Evolutionary conservation across 2,329 filamentous ascomycete species (phyloP).

Genomic region (Monilinia vaccinii-corymbosi): DNA sequence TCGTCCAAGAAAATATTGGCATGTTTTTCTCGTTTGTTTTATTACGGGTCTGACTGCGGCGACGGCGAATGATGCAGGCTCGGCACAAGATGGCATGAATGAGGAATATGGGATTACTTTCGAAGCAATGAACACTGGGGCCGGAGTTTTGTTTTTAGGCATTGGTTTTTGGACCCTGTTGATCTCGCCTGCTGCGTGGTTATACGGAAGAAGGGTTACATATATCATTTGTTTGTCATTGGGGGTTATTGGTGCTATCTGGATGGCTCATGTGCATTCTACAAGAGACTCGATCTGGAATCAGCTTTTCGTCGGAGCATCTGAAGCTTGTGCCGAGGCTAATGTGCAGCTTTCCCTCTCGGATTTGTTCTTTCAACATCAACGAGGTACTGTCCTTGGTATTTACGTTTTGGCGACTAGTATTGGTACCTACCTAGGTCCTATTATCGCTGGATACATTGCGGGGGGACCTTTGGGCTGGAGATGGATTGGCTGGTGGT

Average conservation of each 20-base stretch:
- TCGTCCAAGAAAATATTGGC: slow-evolving; percentile 39
- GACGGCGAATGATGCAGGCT: slow-evolving; percentile 46
- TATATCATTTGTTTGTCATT: slow-evolving; percentile 44
- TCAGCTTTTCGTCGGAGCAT: slow-evolving; percentile 48
- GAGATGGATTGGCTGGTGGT: slow-evolving; percentile 46
- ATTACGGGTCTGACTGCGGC: slow-evolving; percentile 47
- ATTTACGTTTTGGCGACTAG: slow-evolving; percentile 47
- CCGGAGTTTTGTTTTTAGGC: slow-evolving; percentile 45
- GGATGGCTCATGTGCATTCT: slow-evolving; percentile 40
- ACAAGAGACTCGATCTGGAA: slow-evolving; percentile 42
- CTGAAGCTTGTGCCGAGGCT: slow-evolving; percentile 47
- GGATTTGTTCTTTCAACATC: slow-evolving; percentile 50
- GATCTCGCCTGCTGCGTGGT: slow-evolving; percentile 42
- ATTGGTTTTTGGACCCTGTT: slow-evolving; percentile 48
- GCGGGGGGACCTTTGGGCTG: slow-evolving; percentile 40
- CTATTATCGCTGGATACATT: slow-evolving; percentile 43
- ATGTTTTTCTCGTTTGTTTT: slow-evolving; percentile 42
- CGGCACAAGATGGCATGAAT: slow-evolving; percentile 41
- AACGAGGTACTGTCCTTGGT: slow-evolving; percentile 44
- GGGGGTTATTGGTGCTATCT: slow-evolving; percentile 42
- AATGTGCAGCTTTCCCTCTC: slow-evolving; percentile 47
- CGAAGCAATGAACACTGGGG: slow-evolving; percentile 45
- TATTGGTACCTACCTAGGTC: slow-evolving; percentile 47
- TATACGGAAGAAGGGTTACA: slow-evolving; percentile 46
- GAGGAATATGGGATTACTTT: slow-evolving; percentile 43